phyloP scores from a whole-genome alignment of 1,284 basidiomycete genomes.

The Leccinum colubrinum region DNA sequence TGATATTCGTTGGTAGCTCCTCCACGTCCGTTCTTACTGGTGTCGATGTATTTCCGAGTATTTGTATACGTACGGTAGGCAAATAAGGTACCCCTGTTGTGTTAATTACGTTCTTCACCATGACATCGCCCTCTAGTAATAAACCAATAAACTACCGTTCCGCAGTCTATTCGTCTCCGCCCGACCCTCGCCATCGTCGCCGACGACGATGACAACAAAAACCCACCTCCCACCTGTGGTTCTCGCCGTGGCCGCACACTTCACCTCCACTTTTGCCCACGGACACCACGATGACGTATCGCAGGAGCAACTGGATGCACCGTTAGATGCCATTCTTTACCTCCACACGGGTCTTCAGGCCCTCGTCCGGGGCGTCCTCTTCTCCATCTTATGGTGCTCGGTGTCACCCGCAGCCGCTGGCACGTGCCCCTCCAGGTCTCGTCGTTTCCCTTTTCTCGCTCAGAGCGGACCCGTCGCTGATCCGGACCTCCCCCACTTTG shows the following conservation, averaged over 20 bases:
- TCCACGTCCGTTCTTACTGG: no score
- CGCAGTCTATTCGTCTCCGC: no score
- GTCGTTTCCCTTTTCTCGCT: not conserved
- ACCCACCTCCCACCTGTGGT: no score
- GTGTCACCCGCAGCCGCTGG: conserved; percentile 76
- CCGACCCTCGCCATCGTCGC: no score
- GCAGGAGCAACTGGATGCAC: conserved; percentile 62
- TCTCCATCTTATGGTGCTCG: conserved; percentile 55
- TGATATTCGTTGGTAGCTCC: conserved; percentile 26
- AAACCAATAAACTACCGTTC: no score
- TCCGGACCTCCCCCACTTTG: not conserved
- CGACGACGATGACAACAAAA: no score
- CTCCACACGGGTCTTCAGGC: conserved; percentile 78
- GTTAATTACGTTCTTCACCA: no score
- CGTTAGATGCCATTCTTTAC: conserved; percentile 76
- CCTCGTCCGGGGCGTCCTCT: conserved; percentile 71
- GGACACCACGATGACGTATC: conserved; percentile 56
- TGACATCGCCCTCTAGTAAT: no score
- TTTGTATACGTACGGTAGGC: no score
- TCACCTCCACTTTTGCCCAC: conserved; percentile 42
- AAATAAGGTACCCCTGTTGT: no score
- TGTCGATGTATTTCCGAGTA: no score
- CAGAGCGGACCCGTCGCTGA: not conserved
- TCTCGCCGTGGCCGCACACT: no score
- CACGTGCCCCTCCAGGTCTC: conserved; percentile 83